Conservation (phyloP, 768 basidiomycete species). For the Lactifluus piperatus region DNA sequence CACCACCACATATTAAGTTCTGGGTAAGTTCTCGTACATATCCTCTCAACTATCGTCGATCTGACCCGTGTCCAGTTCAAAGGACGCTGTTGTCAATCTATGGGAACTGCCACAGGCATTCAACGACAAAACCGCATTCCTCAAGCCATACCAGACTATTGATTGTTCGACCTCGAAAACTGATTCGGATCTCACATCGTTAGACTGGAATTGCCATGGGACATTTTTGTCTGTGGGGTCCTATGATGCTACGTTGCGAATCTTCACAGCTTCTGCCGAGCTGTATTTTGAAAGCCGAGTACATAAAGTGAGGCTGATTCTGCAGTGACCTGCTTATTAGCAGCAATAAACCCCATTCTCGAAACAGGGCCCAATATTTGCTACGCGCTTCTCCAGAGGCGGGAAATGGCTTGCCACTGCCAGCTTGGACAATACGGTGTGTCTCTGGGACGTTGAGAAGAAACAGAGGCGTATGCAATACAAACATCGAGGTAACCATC, state of each 20-base stretch:
- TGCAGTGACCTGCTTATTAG: background rate
- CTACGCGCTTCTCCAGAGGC: conserved; percentile 64
- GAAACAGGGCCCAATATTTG: conserved; percentile 68
- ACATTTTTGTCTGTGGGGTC: conserved; percentile 69
- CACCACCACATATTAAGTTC: conserved; percentile 54
- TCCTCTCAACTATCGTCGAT: background rate
- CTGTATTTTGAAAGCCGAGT: conserved; percentile 52
- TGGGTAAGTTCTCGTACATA: conserved; percentile 41
- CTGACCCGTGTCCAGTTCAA: conserved; percentile 41
- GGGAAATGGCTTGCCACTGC: conserved; percentile 69
- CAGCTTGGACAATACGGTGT: conserved; percentile 68
- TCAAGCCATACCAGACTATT: conserved; percentile 35
- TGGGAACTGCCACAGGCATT: conserved; percentile 52
- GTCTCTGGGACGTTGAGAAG: conserved; percentile 67
- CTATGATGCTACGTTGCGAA: conserved; percentile 62
- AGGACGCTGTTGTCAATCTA: conserved; percentile 64
- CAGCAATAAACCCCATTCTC: background rate
- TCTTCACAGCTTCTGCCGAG: conserved; percentile 54
- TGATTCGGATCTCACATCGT: conserved; percentile 58
- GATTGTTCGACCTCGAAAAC: conserved; percentile 40
- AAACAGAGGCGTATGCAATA: conserved; percentile 57
- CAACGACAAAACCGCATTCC: conserved; percentile 16
- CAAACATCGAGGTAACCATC: conserved; percentile 50
- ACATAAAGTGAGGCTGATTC: conserved; percentile 47
- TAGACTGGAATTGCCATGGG: conserved; percentile 74